phyloP scores from a whole-genome alignment of 495 filamentous ascomycete species.

The Penicillium macrosclerotiorum region DNA sequence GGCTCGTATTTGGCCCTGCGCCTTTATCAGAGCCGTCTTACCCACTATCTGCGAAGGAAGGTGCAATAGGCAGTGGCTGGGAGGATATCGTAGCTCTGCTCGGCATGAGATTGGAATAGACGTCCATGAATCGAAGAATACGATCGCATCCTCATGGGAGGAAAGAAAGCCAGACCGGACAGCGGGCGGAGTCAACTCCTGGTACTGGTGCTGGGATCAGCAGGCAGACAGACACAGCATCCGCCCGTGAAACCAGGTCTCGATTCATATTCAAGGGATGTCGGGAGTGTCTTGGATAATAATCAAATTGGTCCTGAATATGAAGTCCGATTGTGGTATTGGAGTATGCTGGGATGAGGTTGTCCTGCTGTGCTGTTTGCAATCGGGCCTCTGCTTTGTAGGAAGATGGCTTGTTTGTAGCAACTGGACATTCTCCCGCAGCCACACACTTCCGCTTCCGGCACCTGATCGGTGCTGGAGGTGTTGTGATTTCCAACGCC shows the following conservation, averaged over 20 bases:
- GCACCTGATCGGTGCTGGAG: neutral
- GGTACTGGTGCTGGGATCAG: neutral
- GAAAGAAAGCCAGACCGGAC: neutral
- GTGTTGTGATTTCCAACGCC: neutral
- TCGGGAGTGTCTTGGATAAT: too few species aligned
- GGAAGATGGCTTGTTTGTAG: neutral
- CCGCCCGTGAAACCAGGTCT: too few species aligned
- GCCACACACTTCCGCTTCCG: slow-evolving; percentile 15
- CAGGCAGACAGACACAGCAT: slow-evolving; percentile 1
- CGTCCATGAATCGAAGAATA: too few species aligned
- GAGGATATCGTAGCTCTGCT: neutral
- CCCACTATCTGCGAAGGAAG: slow-evolving; percentile 1
- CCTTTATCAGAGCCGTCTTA: slow-evolving; percentile 7
- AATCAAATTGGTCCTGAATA: too few species aligned
- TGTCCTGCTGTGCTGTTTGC: slow-evolving; percentile 5
- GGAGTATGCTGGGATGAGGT: too few species aligned
- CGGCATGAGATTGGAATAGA: neutral
- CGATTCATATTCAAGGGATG: too few species aligned
- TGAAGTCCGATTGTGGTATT: too few species aligned
- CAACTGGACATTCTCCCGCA: slow-evolving; percentile 1
- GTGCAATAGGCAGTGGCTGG: neutral
- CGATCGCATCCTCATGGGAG: too few species aligned
- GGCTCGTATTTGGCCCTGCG: slow-evolving; percentile 4
- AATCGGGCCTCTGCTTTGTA: neutral
- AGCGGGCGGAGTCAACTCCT: neutral